A percentile compares a stretch with the other conserved stretches of the same genome.
These are phyloP conservation scores for Phenoliferia sp. DNA, from an alignment of 1,284 basidiomycete species.

Conservation along the genomic window DNA sequence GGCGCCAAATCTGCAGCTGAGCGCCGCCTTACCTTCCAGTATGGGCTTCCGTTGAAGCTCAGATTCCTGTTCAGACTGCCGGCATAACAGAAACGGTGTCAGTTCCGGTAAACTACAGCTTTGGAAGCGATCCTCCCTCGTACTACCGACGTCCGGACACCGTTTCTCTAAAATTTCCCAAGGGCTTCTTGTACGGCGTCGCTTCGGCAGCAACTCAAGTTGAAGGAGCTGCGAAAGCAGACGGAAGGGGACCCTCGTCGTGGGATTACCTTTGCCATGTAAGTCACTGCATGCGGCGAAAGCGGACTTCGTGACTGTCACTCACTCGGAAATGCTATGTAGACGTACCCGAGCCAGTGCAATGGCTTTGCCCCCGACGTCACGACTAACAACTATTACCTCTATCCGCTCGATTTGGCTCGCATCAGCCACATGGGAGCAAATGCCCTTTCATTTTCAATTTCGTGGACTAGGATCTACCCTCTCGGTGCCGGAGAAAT, in stretches of 20 bases:
- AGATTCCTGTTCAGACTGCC: background rate
- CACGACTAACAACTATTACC: conserved; percentile 15
- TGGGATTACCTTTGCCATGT: conserved; percentile 1
- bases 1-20: background rate
- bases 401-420: conserved; percentile 17
- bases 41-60: background rate
- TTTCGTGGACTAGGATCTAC: conserved; percentile 32
- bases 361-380: conserved; percentile 28
- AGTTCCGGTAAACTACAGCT: background rate
- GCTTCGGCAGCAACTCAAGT: conserved; percentile 18
- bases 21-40: background rate
- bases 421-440: conserved; percentile 31
- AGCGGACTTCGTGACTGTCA: background rate
- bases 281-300: background rate
- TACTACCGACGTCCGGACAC: background rate
- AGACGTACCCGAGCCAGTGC: background rate
- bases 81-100: background rate
- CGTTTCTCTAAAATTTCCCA: conserved; percentile 9
- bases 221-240: conserved; percentile 23
- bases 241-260: conserved; percentile 6
- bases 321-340: background rate
- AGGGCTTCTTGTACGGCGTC: conserved; percentile 11
- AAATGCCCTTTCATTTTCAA: conserved; percentile 28
- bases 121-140: background rate
- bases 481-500: conserved; percentile 27